Conservation (phyloP, 495 filamentous ascomycete genomes). For the Apiosordaria backusii region DNA sequence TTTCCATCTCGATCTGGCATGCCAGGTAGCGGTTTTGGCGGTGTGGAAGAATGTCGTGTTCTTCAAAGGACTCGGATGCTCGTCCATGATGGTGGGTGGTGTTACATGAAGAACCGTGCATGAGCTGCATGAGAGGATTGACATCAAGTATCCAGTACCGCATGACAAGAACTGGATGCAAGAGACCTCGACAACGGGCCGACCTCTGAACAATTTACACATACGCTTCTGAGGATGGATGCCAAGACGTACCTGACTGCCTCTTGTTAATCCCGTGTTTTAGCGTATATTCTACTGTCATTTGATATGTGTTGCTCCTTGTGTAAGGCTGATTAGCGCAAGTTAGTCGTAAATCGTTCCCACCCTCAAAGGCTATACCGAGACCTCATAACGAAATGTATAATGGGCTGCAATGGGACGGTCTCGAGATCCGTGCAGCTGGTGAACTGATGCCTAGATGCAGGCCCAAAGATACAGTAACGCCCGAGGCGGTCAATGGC, state of each 20-base stretch:
- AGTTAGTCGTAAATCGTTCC: neutral
- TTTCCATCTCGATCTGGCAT: neutral
- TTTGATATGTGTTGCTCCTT: neutral
- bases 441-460: conserved; percentile 6
- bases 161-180: neutral
- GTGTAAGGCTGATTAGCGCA: neutral
- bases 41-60: neutral
- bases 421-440: neutral
- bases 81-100: neutral
- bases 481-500: conserved; percentile 9
- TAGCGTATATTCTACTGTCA: neutral
- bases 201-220: conserved; percentile 1
- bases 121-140: conserved; percentile 3
- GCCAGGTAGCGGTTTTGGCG: conserved; percentile 3
- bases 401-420: neutral
- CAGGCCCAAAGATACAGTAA: neutral
- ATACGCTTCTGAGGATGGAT: neutral
- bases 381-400: too few relatives aligned
- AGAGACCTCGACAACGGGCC: neutral
- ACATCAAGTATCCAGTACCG: neutral
- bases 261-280: neutral
- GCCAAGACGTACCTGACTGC: conserved; percentile 1
- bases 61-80: neutral
- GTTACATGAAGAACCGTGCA: conserved; percentile 9
- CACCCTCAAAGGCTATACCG: neutral